Conservation (phyloP, 2,329 filamentous ascomycete genomes). For the Seiridium unicorne region DNA sequence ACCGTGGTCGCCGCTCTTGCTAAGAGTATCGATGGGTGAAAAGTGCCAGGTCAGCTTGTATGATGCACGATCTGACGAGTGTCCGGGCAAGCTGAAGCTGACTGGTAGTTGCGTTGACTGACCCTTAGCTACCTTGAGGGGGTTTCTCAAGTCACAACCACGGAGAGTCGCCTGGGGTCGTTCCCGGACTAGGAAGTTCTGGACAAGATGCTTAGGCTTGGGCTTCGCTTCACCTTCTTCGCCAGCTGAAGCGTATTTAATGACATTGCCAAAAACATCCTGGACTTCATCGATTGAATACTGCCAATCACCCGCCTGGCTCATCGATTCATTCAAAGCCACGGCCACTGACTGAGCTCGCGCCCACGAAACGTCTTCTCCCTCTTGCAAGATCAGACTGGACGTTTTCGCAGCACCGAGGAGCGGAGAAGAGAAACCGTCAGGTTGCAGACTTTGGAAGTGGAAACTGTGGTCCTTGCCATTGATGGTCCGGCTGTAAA, state of each 20-base stretch:
- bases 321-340: conserved; percentile 86
- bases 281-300: conserved; percentile 91
- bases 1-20: conserved; percentile 68
- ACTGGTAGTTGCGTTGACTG: conserved; percentile 68
- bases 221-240: conserved; percentile 68
- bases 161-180: conserved; percentile 71
- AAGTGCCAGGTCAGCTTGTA: conserved; percentile 81
- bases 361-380: conserved; percentile 78
- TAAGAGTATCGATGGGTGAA: conserved; percentile 69
- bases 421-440: conserved; percentile 78
- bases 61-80: conserved; percentile 57
- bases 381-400: conserved; percentile 54
- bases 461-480: conserved; percentile 80
- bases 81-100: conserved; percentile 62
- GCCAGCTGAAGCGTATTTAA: conserved; percentile 65
- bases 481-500: conserved; percentile 87
- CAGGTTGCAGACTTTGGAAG: conserved; percentile 90
- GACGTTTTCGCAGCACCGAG: conserved; percentile 58
- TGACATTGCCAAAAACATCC: conserved; percentile 84
- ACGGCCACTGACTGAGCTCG: conserved; percentile 72
- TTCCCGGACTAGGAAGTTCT: conserved; percentile 83
- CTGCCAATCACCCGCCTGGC: conserved; percentile 75
- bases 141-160: conserved; percentile 76
- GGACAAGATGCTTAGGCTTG: conserved; percentile 63
- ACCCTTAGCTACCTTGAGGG: conserved; percentile 80